Conservation (phyloP, 345 rosid species). For the Rhodomyrtus tomentosa region DNA sequence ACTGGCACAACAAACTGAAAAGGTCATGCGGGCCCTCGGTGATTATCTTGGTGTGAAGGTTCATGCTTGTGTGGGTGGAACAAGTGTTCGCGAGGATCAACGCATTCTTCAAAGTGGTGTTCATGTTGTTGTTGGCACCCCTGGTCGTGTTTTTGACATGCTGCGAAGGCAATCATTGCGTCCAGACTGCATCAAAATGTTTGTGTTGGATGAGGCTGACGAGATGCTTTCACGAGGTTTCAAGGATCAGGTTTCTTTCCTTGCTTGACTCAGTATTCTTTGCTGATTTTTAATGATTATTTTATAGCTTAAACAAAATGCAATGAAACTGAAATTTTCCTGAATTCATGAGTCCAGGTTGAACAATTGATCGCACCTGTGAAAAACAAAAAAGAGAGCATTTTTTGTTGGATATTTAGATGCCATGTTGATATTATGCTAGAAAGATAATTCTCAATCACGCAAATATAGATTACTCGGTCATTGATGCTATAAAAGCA, state of each 20-base stretch:
- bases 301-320: background rate
- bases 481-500: background rate
- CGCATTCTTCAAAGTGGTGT: constrained; percentile 89
- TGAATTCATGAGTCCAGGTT: background rate
- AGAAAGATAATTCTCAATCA: background rate
- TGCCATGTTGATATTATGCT: background rate
- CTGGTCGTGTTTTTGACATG: constrained; percentile 98
- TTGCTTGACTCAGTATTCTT: background rate
- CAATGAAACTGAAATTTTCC: background rate
- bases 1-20: constrained; percentile 89
- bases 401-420: background rate
- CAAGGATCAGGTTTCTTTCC: constrained; percentile 67
- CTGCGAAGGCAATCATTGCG: constrained; percentile 80
- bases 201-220: constrained; percentile 96
- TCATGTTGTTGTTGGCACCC: constrained; percentile 95
- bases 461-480: background rate
- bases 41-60: constrained; percentile 91
- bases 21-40: constrained; percentile 98
- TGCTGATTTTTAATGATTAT: background rate
- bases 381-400: background rate
- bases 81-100: constrained; percentile 93
- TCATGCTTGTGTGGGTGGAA: constrained; percentile 98
- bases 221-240: constrained; percentile 98
- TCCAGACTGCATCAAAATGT: constrained; percentile 73
- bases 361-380: background rate